A percentile compares a stretch with the other conserved stretches of the same genome.
Evolutionary conservation across 2,329 filamentous ascomycete genomes (phyloP).

Genomic region (Sclerotiophoma versabilis): DNA sequence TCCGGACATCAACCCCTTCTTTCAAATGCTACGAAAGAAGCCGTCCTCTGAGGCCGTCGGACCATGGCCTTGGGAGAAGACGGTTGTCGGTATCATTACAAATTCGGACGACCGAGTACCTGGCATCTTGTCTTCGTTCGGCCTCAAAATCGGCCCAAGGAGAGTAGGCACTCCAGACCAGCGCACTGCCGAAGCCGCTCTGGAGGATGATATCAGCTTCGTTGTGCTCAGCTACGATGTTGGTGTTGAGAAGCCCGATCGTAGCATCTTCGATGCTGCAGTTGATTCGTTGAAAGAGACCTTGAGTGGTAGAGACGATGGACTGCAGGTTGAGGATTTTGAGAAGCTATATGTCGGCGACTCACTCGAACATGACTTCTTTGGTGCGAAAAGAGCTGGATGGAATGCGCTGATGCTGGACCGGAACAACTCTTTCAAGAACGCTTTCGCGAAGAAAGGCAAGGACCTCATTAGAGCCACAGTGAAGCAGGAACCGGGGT

Average conservation of each 20-base stretch:
- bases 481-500: neutral
- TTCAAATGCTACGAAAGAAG: slow-evolving; percentile 51
- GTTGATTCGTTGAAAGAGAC: slow-evolving; percentile 52
- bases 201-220: slow-evolving; percentile 59
- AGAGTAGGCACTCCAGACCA: slow-evolving; percentile 20
- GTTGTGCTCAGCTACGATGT: slow-evolving; percentile 69
- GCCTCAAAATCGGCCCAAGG: slow-evolving; percentile 54
- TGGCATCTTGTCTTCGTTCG: slow-evolving; percentile 61
- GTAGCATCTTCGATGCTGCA: slow-evolving; percentile 63
- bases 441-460: neutral
- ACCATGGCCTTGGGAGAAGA: slow-evolving; percentile 48
- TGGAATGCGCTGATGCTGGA: slow-evolving; percentile 58
- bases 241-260: slow-evolving; percentile 66
- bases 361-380: slow-evolving; percentile 59
- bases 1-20: slow-evolving; percentile 55
- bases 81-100: slow-evolving; percentile 65
- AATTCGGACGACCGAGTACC: slow-evolving; percentile 70
- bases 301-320: slow-evolving; percentile 29
- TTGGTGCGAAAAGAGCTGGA: slow-evolving; percentile 56
- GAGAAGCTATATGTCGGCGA: slow-evolving; percentile 64
- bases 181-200: slow-evolving; percentile 30
- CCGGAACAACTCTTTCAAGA: slow-evolving; percentile 28
- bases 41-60: neutral
- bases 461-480: neutral
- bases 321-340: slow-evolving; percentile 25